A percentile compares a stretch with the other conserved stretches of the same genome.
Conservation (phyloP, 176 grass and related monocot species). For the Poa pratensis region DNA sequence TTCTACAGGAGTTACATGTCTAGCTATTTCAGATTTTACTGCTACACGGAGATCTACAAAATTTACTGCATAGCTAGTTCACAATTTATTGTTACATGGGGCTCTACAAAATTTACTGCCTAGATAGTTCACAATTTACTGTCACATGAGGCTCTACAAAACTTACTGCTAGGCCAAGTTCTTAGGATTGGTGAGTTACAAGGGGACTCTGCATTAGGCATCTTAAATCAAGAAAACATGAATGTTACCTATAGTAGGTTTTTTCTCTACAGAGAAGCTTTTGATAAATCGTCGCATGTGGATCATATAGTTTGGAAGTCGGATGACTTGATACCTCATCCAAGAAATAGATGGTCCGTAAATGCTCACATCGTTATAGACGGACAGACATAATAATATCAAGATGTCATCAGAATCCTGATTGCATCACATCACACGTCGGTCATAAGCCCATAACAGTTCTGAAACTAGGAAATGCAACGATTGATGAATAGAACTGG, state of each 20-base stretch:
- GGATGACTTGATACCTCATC: conserved; percentile 82
- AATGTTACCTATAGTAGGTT: conserved; percentile 72
- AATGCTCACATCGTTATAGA: conserved; percentile 14
- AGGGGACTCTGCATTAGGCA: not conserved
- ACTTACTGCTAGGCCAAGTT: conserved; percentile 54
- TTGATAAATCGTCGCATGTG: conserved; percentile 71
- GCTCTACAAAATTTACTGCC: conserved; percentile 63
- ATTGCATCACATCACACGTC: not conserved
- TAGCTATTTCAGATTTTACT: not conserved
- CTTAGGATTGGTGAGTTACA: conserved; percentile 17
- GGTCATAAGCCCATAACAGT: not conserved
- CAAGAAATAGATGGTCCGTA: conserved; percentile 74
- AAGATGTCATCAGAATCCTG: too few species aligned
- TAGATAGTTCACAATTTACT: not conserved
- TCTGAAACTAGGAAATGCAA: not conserved
- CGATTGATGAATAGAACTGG: not conserved
- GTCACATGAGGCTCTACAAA: conserved; percentile 35
- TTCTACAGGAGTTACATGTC: not conserved
- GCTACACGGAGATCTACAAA: conserved; percentile 31
- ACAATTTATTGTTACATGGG: not conserved
- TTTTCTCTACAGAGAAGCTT: conserved; percentile 84
- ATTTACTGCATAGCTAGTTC: conserved; percentile 53
- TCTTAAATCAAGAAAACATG: not conserved
- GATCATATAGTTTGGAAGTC: conserved; percentile 82
- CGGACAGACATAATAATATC: too few species aligned